Evolutionary conservation across 257 asterid genomes (phyloP), one percentile per base, ranked within the genome.

Genomic region (Solanum lignicaule): DNA sequence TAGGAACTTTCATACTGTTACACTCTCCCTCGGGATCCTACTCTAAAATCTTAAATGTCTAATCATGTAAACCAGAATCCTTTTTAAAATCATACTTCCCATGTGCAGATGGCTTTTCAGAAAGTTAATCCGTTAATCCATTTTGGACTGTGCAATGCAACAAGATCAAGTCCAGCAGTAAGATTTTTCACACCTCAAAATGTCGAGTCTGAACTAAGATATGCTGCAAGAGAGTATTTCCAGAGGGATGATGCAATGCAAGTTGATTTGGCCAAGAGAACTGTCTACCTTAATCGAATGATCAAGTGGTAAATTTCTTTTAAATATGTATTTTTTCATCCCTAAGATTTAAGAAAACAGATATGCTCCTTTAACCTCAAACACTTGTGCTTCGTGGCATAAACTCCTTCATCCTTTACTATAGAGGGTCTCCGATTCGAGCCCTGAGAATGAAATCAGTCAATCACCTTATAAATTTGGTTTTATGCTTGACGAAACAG

Each of bases 191-290:
- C 91, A 38, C 88, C 95, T 10, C 90, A 92, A 73, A 89, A 93
- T 16, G 83, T 96, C 43, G 98, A 93, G 75, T 96, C 99, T 8
- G 95, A 97, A 83, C 85, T 97, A 83, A 94, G 90, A 88, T 85
- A 88, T 62, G 99, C 98, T 3, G 93, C 98, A 33, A 92, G 94
- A 87, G 99, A 97, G 87, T 97, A 88, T 87, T 92, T 97, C 91
- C 93, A 88, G 66, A 91, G 99, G 91, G 99, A 95, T 27, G 98
- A 95, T 21, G 96, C 93, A 3, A 84, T 95, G 92, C 92, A 90
- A 86, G 92, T 97, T n/a, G 98, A 97, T 91, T 94, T 97, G 9
- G 90, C 94, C 86, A 97, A 96, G 91, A 94, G 99, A 90, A 95
- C 94, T 3, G 92, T 94, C 76, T 90, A 92, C 91, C 94, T 97